Conservation (phyloP, 129 eudicot species). For the Flaveria linearis region DNA sequence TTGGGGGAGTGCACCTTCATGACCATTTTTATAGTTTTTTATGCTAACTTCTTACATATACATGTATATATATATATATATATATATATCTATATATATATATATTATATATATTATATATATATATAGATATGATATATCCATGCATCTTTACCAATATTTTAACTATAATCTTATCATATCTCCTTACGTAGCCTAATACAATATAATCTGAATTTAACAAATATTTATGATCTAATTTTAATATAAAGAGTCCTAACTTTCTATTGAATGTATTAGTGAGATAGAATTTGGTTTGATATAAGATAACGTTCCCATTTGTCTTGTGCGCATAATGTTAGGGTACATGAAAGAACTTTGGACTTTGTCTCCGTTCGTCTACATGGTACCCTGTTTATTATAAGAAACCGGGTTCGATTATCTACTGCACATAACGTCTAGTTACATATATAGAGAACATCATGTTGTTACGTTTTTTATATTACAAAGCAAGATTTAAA, state of each 20-base stretch:
- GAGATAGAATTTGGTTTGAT: neutral
- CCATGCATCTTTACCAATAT: conserved; percentile 6
- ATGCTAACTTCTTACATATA: neutral
- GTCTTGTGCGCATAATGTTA: neutral
- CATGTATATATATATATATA: too few relatives aligned
- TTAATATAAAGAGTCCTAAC: neutral
- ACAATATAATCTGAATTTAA: neutral
- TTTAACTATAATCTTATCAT: conserved; percentile 22
- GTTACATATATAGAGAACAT: too few relatives aligned
- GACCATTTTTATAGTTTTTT: conserved; percentile 22
- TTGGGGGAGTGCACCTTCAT: conserved; percentile 33
- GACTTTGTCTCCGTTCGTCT: neutral
- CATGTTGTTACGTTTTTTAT: too few relatives aligned
- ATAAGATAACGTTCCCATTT: neutral
- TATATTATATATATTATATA: too few relatives aligned
- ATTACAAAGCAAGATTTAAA: too few relatives aligned
- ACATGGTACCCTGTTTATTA: too few relatives aligned
- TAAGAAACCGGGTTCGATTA: too few relatives aligned
- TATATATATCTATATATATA: too few relatives aligned
- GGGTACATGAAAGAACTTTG: neutral
- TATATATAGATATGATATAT: too few relatives aligned
- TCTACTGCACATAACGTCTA: neutral
- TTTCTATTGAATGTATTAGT: neutral
- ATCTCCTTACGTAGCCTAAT: neutral
- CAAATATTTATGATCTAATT: neutral